These are phyloP conservation scores for Hygrocybe coccinea DNA, from an alignment of 768 basidiomycete genomes.

Conservation along the genomic window DNA sequence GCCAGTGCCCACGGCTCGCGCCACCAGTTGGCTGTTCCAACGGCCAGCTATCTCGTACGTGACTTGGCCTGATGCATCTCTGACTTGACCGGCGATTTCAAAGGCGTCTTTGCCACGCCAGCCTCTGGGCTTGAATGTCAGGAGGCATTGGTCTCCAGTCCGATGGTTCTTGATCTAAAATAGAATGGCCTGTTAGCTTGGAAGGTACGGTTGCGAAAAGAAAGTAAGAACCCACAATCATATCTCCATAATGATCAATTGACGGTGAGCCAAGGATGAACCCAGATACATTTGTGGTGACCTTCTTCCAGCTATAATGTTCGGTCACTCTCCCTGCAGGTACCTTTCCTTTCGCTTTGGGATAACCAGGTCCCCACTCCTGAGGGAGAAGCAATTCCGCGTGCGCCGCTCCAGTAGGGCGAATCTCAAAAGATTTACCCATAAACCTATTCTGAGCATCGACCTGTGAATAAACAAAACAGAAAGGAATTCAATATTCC, in stretches of 20 bases:
- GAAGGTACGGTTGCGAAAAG: neutral
- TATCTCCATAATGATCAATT: conserved; percentile 92
- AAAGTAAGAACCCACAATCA: conserved; percentile 58
- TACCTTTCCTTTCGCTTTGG: conserved; percentile 43
- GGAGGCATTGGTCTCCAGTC: conserved; percentile 77
- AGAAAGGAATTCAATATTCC: no score
- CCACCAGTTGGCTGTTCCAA: conserved; percentile 94
- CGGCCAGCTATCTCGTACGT: conserved; percentile 89
- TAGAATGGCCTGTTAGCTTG: conserved; percentile 2
- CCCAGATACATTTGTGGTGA: conserved; percentile 84
- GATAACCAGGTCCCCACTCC: conserved; percentile 58
- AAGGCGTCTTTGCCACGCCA: conserved; percentile 91
- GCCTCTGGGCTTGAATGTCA: conserved; percentile 94
- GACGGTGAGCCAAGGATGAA: conserved; percentile 88
- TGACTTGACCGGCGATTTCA: conserved; percentile 86
- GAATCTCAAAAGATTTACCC: conserved; percentile 94
- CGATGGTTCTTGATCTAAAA: conserved; percentile 79
- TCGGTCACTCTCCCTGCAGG: conserved; percentile 62
- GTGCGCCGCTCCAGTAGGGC: conserved; percentile 93
- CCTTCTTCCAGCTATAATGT: conserved; percentile 95
- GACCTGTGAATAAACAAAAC: conserved; percentile 52
- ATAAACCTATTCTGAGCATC: conserved; percentile 97
- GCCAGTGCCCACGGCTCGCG: conserved; percentile 62
- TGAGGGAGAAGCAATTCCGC: conserved; percentile 74
- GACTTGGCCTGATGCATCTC: conserved; percentile 56